Conservation (phyloP, 768 basidiomycete species). For the Panellus pusillus region DNA sequence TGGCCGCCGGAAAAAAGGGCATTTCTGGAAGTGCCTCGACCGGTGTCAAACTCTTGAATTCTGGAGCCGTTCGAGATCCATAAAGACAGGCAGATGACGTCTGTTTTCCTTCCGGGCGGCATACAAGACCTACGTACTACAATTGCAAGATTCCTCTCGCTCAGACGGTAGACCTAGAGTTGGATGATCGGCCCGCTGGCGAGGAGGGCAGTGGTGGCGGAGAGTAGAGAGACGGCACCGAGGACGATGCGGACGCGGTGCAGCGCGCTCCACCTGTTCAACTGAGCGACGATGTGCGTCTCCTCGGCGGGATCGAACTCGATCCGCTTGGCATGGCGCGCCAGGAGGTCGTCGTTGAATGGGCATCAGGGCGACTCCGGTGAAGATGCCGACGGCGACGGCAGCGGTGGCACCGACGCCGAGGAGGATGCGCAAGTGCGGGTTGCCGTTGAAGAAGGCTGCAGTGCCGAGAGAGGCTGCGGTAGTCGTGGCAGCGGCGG, state of each 20-base stretch:
- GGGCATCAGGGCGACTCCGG: background rate
- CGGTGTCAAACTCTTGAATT: too few relatives aligned
- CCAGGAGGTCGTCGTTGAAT: background rate
- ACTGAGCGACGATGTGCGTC: background rate
- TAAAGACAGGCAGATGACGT: too few relatives aligned
- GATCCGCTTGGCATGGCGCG: too few relatives aligned
- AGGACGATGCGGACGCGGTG: background rate
- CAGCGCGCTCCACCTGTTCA: conserved; percentile 5
- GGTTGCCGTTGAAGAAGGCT: background rate
- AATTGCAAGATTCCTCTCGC: too few relatives aligned
- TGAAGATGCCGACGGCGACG: background rate
- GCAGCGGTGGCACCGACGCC: background rate
- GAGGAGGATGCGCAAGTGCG: conserved; percentile 1
- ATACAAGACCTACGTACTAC: background rate
- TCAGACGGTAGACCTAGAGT: too few relatives aligned
- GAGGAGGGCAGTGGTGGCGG: background rate
- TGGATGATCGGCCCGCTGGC: background rate
- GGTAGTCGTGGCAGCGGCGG: background rate
- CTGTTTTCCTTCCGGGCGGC: too few relatives aligned
- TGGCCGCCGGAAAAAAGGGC: too few relatives aligned
- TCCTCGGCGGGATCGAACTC: background rate
- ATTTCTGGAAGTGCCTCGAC: too few relatives aligned
- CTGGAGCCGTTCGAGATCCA: too few relatives aligned
- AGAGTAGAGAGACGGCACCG: background rate
- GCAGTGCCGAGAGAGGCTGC: background rate